A percentile compares a stretch with the other conserved stretches of the same genome.
Evolutionary conservation across 768 basidiomycete species (phyloP).

Genomic region (Boletellus ananas): DNA sequence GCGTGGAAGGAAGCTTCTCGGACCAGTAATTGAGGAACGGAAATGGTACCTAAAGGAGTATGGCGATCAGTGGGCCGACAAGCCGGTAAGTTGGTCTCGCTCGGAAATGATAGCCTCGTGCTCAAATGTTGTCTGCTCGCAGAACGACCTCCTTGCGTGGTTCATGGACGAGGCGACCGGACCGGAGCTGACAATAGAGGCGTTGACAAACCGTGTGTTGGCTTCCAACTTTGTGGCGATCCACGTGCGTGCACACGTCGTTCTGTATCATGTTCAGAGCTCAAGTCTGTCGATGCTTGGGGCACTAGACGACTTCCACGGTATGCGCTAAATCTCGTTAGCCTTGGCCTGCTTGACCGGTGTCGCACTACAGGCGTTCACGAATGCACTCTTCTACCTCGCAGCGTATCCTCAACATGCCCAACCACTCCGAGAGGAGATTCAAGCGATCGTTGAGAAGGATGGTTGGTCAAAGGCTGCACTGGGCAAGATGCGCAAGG

Average conservation of each 20-base stretch:
- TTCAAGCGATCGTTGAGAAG: conserved; percentile 25
- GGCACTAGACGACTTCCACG: conserved; percentile 19
- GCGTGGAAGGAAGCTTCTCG: conserved; percentile 13
- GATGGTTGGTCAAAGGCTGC: conserved; percentile 29
- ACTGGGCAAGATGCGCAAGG: conserved; percentile 29
- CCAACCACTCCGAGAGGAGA: conserved; percentile 35
- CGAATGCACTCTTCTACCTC: conserved; percentile 33
- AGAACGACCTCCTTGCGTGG: conserved; percentile 34
- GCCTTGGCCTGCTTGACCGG: background rate
- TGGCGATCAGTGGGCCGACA: conserved; percentile 26
- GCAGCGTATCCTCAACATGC: conserved; percentile 34
- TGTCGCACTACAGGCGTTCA: conserved; percentile 23
- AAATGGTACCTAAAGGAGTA: conserved; percentile 17
- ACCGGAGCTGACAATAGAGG: conserved; percentile 11
- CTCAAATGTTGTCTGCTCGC: background rate
- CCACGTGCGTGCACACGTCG: background rate
- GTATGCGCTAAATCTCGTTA: background rate
- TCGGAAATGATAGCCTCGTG: background rate
- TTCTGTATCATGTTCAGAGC: background rate
- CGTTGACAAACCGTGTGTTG: conserved; percentile 22
- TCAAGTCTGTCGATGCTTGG: background rate
- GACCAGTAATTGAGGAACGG: conserved; percentile 30
- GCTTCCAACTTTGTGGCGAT: conserved; percentile 6
- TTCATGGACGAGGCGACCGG: conserved; percentile 24
- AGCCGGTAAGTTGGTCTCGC: conserved; percentile 23